phyloP scores from a whole-genome alignment of 108 stramenopile genomes.

The Skeletonema potamos region DNA sequence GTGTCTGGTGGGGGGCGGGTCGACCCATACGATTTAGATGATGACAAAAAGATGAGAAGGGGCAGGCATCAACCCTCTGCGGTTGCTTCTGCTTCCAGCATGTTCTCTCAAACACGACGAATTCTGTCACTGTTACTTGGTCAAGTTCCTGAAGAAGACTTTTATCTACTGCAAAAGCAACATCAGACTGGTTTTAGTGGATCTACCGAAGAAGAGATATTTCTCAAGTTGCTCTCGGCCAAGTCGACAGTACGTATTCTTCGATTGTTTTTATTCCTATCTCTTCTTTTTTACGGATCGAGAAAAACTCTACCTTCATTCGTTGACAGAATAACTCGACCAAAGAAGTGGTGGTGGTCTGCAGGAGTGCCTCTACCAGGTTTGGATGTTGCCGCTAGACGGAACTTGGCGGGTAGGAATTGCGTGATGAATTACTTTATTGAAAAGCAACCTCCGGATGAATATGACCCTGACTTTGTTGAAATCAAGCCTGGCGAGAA shows the following conservation, averaged over 20 bases:
- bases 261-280: constrained; percentile 27
- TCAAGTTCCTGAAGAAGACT: constrained; percentile 16
- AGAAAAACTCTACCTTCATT: constrained; percentile 16
- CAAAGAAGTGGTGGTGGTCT: constrained; percentile 33
- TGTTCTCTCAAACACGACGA: constrained; percentile 8
- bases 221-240: constrained; percentile 25
- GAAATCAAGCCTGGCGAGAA: constrained; percentile 37
- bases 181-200: background rate
- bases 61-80: background rate
- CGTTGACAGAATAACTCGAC: constrained; percentile 26
- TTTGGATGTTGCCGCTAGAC: background rate
- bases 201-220: constrained; percentile 25
- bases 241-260: constrained; percentile 33
- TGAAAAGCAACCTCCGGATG: constrained; percentile 55
- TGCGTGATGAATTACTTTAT: constrained; percentile 66
- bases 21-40: constrained; percentile 8
- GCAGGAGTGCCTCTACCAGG: constrained; percentile 28
- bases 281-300: constrained; percentile 12
- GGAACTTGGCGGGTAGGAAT: constrained; percentile 45
- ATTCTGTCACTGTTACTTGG: constrained; percentile 29
- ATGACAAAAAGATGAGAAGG: background rate
- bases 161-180: constrained; percentile 3
- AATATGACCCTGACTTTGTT: constrained; percentile 56
- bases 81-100: background rate
- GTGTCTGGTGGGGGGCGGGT: background rate